Evolutionary conservation across 2,329 filamentous ascomycete genomes (phyloP).

Genomic region (Westerdykella ornata): DNA sequence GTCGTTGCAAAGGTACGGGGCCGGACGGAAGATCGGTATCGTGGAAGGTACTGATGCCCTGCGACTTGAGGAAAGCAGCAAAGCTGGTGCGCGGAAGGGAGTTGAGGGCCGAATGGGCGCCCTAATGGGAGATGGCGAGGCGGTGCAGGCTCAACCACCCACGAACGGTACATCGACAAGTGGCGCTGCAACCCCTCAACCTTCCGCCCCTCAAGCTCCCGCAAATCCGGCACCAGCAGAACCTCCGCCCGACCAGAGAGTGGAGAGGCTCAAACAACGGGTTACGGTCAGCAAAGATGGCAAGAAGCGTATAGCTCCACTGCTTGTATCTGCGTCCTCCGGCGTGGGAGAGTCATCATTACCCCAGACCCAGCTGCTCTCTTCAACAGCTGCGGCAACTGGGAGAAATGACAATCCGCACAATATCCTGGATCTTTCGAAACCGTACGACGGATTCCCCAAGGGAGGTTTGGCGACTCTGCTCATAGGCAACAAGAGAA

Average conservation of each 20-base stretch:
- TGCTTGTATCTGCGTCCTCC: conserved; percentile 79
- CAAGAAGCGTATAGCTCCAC: conserved; percentile 87
- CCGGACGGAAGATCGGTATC: conserved; percentile 80
- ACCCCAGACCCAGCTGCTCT: conserved; percentile 81
- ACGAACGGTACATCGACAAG: conserved; percentile 46
- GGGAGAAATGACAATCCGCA: conserved; percentile 67
- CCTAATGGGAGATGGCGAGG: conserved; percentile 76
- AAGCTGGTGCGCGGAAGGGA: conserved; percentile 79
- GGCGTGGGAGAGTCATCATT: conserved; percentile 80
- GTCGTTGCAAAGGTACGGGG: conserved; percentile 86
- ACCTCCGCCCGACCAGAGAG: conserved; percentile 47
- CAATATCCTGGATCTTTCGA: conserved; percentile 80
- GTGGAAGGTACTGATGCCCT: conserved; percentile 87
- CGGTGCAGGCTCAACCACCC: conserved; percentile 45
- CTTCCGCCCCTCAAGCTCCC: conserved; percentile 15
- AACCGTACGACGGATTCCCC: conserved; percentile 87
- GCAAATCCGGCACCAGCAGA: conserved; percentile 20
- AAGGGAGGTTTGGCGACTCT: conserved; percentile 81
- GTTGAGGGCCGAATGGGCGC: conserved; percentile 96
- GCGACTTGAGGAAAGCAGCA: conserved; percentile 82
- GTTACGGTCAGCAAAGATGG: conserved; percentile 95
- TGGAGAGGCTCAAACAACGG: conserved; percentile 74
- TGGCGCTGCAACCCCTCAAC: conserved; percentile 30
- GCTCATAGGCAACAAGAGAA: conserved; percentile 88
- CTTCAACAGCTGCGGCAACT: conserved; percentile 57